phyloP scores from a whole-genome alignment of 2,329 filamentous ascomycete genomes.

The Penicillium sp. region DNA sequence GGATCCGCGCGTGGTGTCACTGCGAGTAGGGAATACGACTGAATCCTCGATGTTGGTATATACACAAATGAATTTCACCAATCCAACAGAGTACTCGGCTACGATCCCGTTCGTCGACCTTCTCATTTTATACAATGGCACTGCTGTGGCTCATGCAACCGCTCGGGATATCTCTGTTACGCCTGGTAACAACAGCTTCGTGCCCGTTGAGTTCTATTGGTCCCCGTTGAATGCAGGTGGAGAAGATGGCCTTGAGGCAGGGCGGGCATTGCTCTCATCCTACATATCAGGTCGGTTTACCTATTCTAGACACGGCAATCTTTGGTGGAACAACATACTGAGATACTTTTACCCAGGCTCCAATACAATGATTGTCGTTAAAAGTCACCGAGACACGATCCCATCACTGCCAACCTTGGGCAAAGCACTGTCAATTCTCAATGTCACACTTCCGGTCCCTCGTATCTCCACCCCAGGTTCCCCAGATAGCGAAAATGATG shows the following conservation, averaged over 20 bases:
- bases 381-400: slow-evolving; percentile 67
- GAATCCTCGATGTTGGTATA: slow-evolving; percentile 66
- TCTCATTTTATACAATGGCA: slow-evolving; percentile 68
- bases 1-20: slow-evolving; percentile 63
- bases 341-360: slow-evolving; percentile 50
- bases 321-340: not conserved
- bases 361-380: slow-evolving; percentile 75
- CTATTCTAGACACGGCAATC: not conserved
- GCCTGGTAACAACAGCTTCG: slow-evolving; percentile 67
- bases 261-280: slow-evolving; percentile 71
- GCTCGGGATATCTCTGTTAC: slow-evolving; percentile 60
- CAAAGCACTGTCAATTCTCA: slow-evolving; percentile 66
- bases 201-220: slow-evolving; percentile 69
- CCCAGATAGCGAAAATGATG: slow-evolving; percentile 43
- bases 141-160: slow-evolving; percentile 70
- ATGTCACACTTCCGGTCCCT: slow-evolving; percentile 69
- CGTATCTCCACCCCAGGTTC: slow-evolving; percentile 57
- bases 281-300: slow-evolving; percentile 70
- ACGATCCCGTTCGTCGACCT: slow-evolving; percentile 75
- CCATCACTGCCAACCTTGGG: slow-evolving; percentile 70
- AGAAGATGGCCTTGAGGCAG: slow-evolving; percentile 57
- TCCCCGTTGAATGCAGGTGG: slow-evolving; percentile 64
- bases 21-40: slow-evolving; percentile 70
- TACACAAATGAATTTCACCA: slow-evolving; percentile 76
- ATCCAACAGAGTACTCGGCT: slow-evolving; percentile 83